phyloP scores from a whole-genome alignment of 2,329 filamentous ascomycete genomes.

The Hysterium pulicare region DNA sequence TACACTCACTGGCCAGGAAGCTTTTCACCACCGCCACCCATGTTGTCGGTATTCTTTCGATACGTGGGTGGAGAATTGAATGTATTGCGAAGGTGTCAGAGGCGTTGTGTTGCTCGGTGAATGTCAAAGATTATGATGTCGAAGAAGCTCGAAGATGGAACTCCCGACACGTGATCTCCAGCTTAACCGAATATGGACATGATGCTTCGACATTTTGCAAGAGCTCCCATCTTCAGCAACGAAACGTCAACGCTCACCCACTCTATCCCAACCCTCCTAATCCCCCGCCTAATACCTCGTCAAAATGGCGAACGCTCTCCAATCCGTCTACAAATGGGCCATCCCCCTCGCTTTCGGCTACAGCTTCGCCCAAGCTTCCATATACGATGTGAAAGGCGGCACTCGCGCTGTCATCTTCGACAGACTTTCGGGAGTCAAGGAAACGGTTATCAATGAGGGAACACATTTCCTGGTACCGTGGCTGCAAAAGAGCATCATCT shows the following conservation, averaged over 20 bases:
- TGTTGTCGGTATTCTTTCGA: constrained; percentile 5
- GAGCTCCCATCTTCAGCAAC: neutral
- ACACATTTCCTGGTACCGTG: constrained; percentile 96
- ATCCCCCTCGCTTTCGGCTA: constrained; percentile 70
- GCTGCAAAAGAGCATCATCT: constrained; percentile 91
- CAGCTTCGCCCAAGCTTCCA: constrained; percentile 68
- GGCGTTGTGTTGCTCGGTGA: neutral
- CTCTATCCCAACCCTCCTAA: neutral
- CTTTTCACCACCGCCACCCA: constrained; percentile 13
- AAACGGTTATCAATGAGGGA: constrained; percentile 88
- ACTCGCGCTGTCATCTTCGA: constrained; percentile 98
- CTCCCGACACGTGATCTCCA: constrained; percentile 4
- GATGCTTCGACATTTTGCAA: constrained; percentile 3
- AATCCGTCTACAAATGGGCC: constrained; percentile 63
- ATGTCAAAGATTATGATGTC: constrained; percentile 1
- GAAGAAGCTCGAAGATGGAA: neutral
- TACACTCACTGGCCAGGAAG: constrained; percentile 27
- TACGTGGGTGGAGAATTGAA: constrained; percentile 1
- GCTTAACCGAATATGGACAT: constrained; percentile 2
- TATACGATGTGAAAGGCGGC: constrained; percentile 97
- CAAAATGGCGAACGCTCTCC: constrained; percentile 53
- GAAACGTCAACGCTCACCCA: neutral
- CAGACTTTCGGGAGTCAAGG: constrained; percentile 85
- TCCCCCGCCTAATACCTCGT: constrained; percentile 6
- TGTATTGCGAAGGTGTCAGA: neutral